Evolutionary conservation across 108 stramenopile species (phyloP).

Genomic region (Fistulifera pelliculosa): DNA sequence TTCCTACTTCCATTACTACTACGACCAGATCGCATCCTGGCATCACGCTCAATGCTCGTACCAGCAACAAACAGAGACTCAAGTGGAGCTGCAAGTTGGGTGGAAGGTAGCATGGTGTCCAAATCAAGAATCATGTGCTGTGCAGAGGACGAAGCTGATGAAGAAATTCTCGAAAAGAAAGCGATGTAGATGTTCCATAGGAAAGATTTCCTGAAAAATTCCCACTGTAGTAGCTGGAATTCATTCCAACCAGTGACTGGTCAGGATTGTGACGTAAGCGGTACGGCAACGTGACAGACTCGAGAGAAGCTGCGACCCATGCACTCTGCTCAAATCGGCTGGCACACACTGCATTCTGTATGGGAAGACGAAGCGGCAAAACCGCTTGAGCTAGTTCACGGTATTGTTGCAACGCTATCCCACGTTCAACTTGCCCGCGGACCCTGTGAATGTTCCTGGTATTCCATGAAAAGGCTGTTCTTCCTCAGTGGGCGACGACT

Average conservation of each 20-base stretch:
- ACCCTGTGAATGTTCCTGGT: slow-evolving; percentile 33
- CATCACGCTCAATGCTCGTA: slow-evolving; percentile 53
- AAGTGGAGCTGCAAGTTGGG: not conserved
- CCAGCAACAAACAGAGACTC: slow-evolving; percentile 35
- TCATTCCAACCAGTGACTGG: slow-evolving; percentile 1
- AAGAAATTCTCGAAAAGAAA: slow-evolving; percentile 58
- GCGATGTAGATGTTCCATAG: slow-evolving; percentile 30
- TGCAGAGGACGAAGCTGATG: slow-evolving; percentile 37
- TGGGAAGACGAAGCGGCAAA: slow-evolving; percentile 31
- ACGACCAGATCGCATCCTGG: slow-evolving; percentile 25
- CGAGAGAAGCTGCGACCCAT: slow-evolving; percentile 51
- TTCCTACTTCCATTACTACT: slow-evolving; percentile 8
- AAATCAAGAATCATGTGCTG: slow-evolving; percentile 49
- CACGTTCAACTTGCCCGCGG: slow-evolving; percentile 35
- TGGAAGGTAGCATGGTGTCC: slow-evolving; percentile 30
- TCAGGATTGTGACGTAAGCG: slow-evolving; percentile 21
- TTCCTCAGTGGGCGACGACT: not conserved
- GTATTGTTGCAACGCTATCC: slow-evolving; percentile 52
- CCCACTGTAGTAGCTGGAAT: slow-evolving; percentile 10
- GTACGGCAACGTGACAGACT: slow-evolving; percentile 54
- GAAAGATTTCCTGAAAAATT: slow-evolving; percentile 16
- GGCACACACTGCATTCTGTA: slow-evolving; percentile 7
- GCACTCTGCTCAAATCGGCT: slow-evolving; percentile 47
- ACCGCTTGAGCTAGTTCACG: slow-evolving; percentile 44
- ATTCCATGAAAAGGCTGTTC: slow-evolving; percentile 13